These are phyloP conservation scores for Cytospora chrysosperma DNA, from an alignment of 2,329 filamentous ascomycete species.

Conservation along the genomic window DNA sequence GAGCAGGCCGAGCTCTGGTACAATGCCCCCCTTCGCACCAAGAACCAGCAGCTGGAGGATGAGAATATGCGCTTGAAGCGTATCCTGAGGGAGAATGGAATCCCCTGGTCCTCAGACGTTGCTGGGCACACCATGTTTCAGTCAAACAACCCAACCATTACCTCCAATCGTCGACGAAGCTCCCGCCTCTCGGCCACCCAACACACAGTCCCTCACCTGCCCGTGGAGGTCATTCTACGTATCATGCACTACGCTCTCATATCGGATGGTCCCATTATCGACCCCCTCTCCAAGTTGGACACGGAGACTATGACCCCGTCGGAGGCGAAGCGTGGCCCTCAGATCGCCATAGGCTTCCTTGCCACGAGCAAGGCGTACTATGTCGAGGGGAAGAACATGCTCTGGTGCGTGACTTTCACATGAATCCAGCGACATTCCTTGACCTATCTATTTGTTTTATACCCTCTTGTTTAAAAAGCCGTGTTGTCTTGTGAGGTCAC, in stretches of 20 bases:
- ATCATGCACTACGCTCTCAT: conserved; percentile 53
- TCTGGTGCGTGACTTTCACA: conserved; percentile 38
- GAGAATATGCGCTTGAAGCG: conserved; percentile 52
- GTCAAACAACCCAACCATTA: conserved; percentile 32
- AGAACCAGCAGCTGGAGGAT: conserved; percentile 45
- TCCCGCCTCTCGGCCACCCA: conserved; percentile 32
- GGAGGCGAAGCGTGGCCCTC: conserved; percentile 45
- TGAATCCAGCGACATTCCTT: too few relatives aligned
- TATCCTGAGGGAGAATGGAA: conserved; percentile 51
- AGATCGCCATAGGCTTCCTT: conserved; percentile 54
- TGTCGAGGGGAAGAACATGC: conserved; percentile 46
- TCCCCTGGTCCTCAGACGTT: conserved; percentile 46
- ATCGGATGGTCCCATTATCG: conserved; percentile 50
- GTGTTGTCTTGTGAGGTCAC: not conserved
- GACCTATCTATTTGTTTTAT: not conserved
- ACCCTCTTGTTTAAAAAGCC: not conserved
- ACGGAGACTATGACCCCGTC: conserved; percentile 43
- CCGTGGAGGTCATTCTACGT: conserved; percentile 52
- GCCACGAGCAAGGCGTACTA: conserved; percentile 51
- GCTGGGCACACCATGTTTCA: conserved; percentile 35
- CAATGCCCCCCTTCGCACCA: conserved; percentile 47
- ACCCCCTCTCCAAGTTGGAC: conserved; percentile 49
- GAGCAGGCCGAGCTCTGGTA: conserved; percentile 50
- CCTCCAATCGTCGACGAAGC: conserved; percentile 27
- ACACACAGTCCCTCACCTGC: conserved; percentile 42